A percentile compares a stretch with the other conserved stretches of the same genome.
phyloP scores from a whole-genome alignment of 2,329 filamentous ascomycete genomes.

The Scleromitrula shiraiana region DNA sequence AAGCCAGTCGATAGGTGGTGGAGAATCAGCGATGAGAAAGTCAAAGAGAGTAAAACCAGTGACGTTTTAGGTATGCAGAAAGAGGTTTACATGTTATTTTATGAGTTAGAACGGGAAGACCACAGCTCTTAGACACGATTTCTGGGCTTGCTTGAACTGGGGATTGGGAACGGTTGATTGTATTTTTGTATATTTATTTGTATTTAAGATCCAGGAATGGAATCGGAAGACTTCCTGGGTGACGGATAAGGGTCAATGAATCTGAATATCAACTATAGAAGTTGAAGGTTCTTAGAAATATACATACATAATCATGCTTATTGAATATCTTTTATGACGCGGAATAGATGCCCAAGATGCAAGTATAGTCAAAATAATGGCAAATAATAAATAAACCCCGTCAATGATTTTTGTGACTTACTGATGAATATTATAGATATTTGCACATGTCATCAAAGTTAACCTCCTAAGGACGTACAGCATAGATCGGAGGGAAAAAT shows the following conservation, averaged over 20 bases:
- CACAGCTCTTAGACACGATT: slow-evolving; percentile 11
- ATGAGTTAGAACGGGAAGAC: slow-evolving; percentile 57
- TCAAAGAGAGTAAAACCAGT: slow-evolving; percentile 86
- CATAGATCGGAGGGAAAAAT: no score
- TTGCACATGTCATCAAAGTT: no score
- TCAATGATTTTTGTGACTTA: no score
- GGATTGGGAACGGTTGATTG: not conserved
- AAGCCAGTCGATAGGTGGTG: slow-evolving; percentile 76
- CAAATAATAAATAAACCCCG: no score
- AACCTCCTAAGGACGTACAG: no score
- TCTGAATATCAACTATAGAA: not conserved
- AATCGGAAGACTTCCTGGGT: not conserved
- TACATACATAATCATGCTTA: no score
- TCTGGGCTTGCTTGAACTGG: not conserved
- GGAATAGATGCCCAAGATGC: no score
- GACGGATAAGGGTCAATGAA: not conserved
- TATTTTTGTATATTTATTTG: slow-evolving; percentile 3
- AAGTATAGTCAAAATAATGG: no score
- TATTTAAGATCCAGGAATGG: not conserved
- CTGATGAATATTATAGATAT: no score
- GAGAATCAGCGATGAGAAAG: slow-evolving; percentile 95
- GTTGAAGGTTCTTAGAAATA: no score
- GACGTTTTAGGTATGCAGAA: slow-evolving; percentile 91
- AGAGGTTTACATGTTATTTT: slow-evolving; percentile 94
- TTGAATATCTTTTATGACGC: no score